Evolutionary conservation across 805 yeast species (phyloP), one percentile per base, ranked within the genome.

Genomic region (Metschnikowia baotianmanensis): DNA sequence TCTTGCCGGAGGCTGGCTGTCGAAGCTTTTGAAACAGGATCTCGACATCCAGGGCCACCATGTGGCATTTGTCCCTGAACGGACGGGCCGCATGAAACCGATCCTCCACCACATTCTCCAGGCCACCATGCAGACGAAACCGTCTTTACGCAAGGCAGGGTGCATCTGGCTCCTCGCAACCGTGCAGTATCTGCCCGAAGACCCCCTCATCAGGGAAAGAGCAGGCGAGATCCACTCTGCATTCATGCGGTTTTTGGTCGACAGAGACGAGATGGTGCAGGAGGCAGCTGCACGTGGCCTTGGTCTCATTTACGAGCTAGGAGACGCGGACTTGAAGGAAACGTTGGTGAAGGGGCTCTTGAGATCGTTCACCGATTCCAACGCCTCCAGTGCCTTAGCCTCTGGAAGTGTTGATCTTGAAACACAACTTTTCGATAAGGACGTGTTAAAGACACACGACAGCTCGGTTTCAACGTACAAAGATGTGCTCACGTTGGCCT

Each of bases 211-310:
- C 0, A 54, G 55, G 18, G 62, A 55, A 0, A 64, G 63, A 4
- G 69, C 87, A 0, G 64, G 77, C n/a, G 75, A 75, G 18, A 78
- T 89, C 31, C 96, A 91, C 58, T 56, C 75, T 4, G 65, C 83
- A 1, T 90, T 91, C 53, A 80, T 88, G 85, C 73, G 76, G 45
- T 86, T 86, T 55, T 67, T 91, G 40, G 80, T 86, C 0, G 93
- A 85, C 47, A 69, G 82, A 37, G 96, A 91, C 57, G 96, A 90
- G 22, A 62, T 89, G 15, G 71, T 89, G n/a, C 97, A 91, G 56
- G 97, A 91, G 45, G 77, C 93, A 10, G 96, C 98, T 0, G 81
- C 96, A 0, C 72, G 95, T 50, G 99, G 97, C 3, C 69, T 91
- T 38, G 79, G 90, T 48, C 65, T 90, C 13, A 75, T 89, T 4